phyloP scores from a whole-genome alignment of 306 rosid genomes.

The Inga oerstediana region DNA sequence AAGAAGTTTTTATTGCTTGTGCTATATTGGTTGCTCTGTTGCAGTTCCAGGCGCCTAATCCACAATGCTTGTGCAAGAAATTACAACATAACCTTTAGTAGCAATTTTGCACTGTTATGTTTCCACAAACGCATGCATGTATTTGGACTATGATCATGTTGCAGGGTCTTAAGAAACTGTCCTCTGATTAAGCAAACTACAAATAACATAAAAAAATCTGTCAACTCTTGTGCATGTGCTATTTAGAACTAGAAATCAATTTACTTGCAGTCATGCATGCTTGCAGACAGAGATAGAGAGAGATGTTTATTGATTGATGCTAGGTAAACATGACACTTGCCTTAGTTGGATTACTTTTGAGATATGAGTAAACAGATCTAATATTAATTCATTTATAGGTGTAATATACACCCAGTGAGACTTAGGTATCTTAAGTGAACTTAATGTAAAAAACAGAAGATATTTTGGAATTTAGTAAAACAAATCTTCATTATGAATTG shows the following conservation, averaged over 20 bases:
- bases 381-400: neutral
- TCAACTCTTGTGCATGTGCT: neutral
- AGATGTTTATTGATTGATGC: neutral
- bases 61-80: neutral
- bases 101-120: neutral
- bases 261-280: neutral
- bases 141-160: neutral
- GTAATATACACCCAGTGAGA: neutral
- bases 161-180: neutral
- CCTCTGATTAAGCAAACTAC: neutral
- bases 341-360: conserved; percentile 1
- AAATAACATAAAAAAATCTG: neutral
- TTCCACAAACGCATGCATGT: neutral
- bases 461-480: neutral
- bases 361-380: conserved; percentile 5
- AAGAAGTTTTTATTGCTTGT: conserved; percentile 4
- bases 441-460: neutral
- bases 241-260: neutral
- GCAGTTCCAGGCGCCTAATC: conserved; percentile 31
- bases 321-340: neutral
- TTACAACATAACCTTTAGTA: neutral
- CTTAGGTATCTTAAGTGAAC: neutral
- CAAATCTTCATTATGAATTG: neutral
- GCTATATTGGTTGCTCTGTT: conserved; percentile 8
- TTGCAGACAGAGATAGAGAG: neutral